These are phyloP conservation scores for Ustulina deusta DNA, from an alignment of 2,329 filamentous ascomycete species.

Conservation along the genomic window DNA sequence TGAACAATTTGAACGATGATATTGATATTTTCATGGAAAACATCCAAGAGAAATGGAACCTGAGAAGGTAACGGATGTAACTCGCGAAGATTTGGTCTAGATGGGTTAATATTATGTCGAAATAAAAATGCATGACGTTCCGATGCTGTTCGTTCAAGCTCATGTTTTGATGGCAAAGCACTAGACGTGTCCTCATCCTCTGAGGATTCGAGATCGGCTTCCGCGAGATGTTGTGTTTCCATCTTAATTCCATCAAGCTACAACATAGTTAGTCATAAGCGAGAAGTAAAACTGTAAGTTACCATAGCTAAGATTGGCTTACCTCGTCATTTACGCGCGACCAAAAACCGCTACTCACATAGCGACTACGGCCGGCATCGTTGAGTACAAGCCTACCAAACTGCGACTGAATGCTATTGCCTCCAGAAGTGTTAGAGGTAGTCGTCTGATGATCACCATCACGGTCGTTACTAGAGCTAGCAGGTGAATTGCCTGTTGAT, in stretches of 20 bases:
- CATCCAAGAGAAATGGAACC: conserved; percentile 64
- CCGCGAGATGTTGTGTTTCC: conserved; percentile 52
- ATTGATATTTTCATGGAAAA: conserved; percentile 66
- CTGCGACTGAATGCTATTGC: conserved; percentile 52
- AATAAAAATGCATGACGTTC: conserved; percentile 67
- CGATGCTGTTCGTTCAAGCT: conserved; percentile 56
- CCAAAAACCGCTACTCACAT: conserved; percentile 67
- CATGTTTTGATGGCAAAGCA: conserved; percentile 52
- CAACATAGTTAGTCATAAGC: conserved; percentile 40
- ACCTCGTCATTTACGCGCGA: conserved; percentile 68
- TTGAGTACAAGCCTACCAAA: conserved; percentile 63
- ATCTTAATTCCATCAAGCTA: conserved; percentile 61
- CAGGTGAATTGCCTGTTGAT: conserved; percentile 47
- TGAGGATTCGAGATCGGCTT: conserved; percentile 54
- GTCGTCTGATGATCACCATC: conserved; percentile 32
- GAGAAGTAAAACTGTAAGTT: background rate
- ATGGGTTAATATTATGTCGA: conserved; percentile 55
- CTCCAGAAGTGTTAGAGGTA: conserved; percentile 19
- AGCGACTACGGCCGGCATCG: conserved; percentile 58
- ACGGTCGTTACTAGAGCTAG: conserved; percentile 45
- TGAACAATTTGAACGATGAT: conserved; percentile 58
- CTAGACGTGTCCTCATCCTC: conserved; percentile 53
- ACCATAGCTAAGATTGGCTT: conserved; percentile 35
- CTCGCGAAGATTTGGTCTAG: conserved; percentile 51
- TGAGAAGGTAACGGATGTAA: conserved; percentile 67